These are phyloP conservation scores for Eimeria necatrix DNA, from an alignment of 169 alveolate species.

Conservation along the genomic window DNA sequence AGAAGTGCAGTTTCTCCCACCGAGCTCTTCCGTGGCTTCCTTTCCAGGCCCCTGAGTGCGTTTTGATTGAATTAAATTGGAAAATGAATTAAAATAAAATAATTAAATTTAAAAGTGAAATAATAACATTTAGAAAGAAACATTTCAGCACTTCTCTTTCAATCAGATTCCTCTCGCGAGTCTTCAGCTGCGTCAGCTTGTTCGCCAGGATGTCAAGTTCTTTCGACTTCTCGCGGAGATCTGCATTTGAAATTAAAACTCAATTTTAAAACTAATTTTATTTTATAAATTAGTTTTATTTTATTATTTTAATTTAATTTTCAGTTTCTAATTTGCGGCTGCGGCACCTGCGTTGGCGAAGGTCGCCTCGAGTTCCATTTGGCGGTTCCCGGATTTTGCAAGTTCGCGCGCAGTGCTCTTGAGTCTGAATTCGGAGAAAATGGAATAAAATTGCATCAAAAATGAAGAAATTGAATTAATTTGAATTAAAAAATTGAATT, in stretches of 20 bases:
- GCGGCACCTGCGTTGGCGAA: slow-evolving; percentile 78
- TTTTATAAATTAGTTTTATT: not conserved
- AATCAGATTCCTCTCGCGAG: slow-evolving; percentile 58
- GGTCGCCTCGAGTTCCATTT: slow-evolving; percentile 53
- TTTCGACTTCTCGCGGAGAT: slow-evolving; percentile 72
- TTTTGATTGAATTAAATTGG: not conserved
- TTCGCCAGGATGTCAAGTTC: slow-evolving; percentile 75
- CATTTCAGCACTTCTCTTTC: not conserved
- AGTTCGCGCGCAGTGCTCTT: slow-evolving; percentile 67
- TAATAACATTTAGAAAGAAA: not conserved
- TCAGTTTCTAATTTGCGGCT: not conserved
- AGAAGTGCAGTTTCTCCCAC: not conserved
- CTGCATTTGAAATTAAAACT: not conserved
- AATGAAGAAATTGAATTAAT: not conserved
- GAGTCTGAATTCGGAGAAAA: slow-evolving; percentile 1
- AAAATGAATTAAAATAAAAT: not conserved
- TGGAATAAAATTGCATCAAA: not conserved
- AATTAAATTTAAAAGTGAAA: not conserved
- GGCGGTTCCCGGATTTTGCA: slow-evolving; percentile 69
- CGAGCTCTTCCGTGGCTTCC: slow-evolving; percentile 8
- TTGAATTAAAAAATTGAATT: not conserved
- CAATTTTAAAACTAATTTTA: not conserved
- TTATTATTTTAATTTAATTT: not conserved
- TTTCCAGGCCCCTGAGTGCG: slow-evolving; percentile 8
- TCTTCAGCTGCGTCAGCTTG: slow-evolving; percentile 70